These are phyloP conservation scores for Rheum nobile DNA, from an alignment of 148 eudicot genomes.

Conservation along the genomic window DNA sequence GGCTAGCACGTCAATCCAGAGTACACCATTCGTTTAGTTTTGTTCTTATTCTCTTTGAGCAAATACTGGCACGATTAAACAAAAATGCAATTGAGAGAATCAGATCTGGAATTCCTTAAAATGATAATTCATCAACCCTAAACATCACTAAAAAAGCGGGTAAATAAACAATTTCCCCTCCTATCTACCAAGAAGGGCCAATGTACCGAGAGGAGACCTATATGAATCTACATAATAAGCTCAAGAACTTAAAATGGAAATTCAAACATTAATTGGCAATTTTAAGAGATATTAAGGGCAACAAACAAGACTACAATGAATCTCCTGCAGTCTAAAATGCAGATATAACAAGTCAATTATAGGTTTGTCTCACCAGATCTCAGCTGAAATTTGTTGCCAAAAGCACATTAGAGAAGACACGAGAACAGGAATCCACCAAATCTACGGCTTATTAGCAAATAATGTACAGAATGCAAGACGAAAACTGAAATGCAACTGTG, in stretches of 20 bases:
- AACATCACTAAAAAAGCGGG: background rate
- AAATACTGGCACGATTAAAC: background rate
- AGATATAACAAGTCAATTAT: background rate
- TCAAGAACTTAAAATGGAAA: background rate
- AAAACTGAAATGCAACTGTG: background rate
- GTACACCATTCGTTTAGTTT: background rate
- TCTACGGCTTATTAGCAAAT: background rate
- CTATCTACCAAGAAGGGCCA: background rate
- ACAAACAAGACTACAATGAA: too few relatives aligned
- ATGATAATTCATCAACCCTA: background rate
- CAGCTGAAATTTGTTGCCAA: constrained; percentile 1
- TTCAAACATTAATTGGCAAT: background rate
- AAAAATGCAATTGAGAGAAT: background rate
- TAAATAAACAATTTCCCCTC: background rate
- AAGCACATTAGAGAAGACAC: background rate
- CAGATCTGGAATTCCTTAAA: background rate
- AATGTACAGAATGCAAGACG: background rate
- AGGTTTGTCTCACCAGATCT: background rate
- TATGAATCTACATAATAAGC: background rate
- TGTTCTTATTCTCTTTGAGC: constrained; percentile 2
- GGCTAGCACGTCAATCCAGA: constrained; percentile 8
- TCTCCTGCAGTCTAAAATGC: background rate
- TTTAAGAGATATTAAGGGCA: background rate
- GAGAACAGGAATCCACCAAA: background rate
- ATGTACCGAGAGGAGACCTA: background rate